Percentiles rank a stretch among this genome's conserved stretches.
Conservation (phyloP, 257 asterid species). For the Linderniella brevidens region DNA sequence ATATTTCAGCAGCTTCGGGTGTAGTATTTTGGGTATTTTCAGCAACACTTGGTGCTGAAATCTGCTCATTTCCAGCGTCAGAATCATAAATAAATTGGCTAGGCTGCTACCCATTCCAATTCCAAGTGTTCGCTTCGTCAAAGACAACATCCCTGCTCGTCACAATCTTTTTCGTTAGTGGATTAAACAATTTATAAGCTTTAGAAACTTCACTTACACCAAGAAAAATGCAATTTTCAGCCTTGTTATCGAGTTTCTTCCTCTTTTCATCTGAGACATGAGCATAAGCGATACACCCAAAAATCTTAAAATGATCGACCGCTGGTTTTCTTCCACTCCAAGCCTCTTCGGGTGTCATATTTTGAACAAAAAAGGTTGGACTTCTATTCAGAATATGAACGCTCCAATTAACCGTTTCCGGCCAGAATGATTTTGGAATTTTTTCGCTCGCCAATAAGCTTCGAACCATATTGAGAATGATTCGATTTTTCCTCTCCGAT, state of each 20-base stretch:
- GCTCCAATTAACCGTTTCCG: neutral
- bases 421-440: neutral
- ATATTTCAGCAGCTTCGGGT: no score
- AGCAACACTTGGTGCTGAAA: no score
- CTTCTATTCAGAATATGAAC: conserved; percentile 8
- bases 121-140: neutral
- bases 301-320: neutral
- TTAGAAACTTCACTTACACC: conserved; percentile 7
- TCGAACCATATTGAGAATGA: conserved; percentile 7
- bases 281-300: neutral
- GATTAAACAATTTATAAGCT: conserved; percentile 6
- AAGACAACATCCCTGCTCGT: conserved; percentile 3
- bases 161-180: conserved; percentile 1
- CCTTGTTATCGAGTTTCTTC: conserved; percentile 4
- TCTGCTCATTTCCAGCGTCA: neutral
- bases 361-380: neutral
- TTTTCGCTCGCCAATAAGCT: neutral
- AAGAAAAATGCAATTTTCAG: conserved; percentile 6
- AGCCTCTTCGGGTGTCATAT: conserved; percentile 1
- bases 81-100: neutral
- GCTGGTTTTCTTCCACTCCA: conserved; percentile 3
- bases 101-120: neutral
- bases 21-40: no score
- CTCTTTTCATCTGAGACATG: conserved; percentile 4
- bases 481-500: conserved; percentile 1